Base-by-base conservation (phyloP, 2,329 filamentous ascomycete genomes). In the Sordariomycetes sp. region DNA sequence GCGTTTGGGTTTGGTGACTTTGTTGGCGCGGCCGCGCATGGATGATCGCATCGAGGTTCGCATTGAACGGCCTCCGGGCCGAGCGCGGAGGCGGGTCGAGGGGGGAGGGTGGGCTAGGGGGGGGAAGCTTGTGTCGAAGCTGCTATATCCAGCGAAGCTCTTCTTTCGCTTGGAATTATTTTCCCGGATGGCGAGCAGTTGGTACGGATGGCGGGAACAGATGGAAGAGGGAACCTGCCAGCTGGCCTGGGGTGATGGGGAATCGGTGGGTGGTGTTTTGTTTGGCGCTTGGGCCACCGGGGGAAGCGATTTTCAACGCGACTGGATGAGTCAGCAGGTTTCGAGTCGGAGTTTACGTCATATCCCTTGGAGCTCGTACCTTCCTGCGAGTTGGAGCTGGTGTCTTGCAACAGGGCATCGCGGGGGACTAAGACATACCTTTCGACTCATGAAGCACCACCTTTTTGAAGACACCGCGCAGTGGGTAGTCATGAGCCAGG, bases 1-100 rank as follows among this genome's bases (percentile, higher is more conserved):
- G 60, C 53, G 62, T 61, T 48, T 54, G 50, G 70, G 66, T 65
- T 78, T 79, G 57, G 71, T 72, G 64, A 78, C 74, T 66, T 76
- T 77, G 68, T 66, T 72, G 40, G 70, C 70, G 57, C 72, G 72
- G 62, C 66, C 71, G 58, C 72, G 72, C 60, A 65, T 61, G 54
- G 71, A 54, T 43, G 57, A 54, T 54, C 57, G 57, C 57, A 58
- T 58, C 53, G 51, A 54, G 43, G 57, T 54, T 54, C 57, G 57
- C 57, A 58, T 58, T 48, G 40, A 35, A 32, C 59, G 60, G 61
- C 61, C 62, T 61, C 61, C 24, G 51, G 24, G 51, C 46, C n/a
- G 46, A 22, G 11, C 46, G 46, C 46, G 46, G 46, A 50, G 51
- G 51, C 51, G 24, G n/a, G 28, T 34, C 28, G 24, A 34, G 51